Conservation (phyloP, 2,329 filamentous ascomycete species). For the Xylariaceae sp. region DNA sequence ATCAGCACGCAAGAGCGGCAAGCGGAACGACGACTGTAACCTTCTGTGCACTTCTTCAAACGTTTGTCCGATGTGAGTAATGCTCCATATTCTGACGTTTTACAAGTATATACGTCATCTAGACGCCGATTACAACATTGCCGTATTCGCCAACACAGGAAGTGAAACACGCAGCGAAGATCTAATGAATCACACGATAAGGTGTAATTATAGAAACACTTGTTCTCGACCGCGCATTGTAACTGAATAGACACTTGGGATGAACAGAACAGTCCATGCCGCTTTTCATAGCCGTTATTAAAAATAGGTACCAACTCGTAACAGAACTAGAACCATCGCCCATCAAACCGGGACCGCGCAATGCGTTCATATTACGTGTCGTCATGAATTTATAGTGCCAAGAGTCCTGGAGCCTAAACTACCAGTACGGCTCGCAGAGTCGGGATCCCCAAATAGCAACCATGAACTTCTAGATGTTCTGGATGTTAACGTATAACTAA, state of each 20-base stretch:
- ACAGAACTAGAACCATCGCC: not conserved
- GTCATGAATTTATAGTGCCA: slow-evolving; percentile 8
- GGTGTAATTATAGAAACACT: too few relatives aligned
- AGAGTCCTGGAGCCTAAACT: slow-evolving; percentile 2
- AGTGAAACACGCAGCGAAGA: too few relatives aligned
- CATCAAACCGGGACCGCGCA: not conserved
- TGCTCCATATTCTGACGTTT: not conserved
- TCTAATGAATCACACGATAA: too few relatives aligned
- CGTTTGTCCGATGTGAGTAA: too few relatives aligned
- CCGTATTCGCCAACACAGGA: too few relatives aligned
- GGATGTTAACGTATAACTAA: not conserved
- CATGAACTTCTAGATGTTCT: not conserved
- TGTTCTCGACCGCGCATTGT: too few relatives aligned
- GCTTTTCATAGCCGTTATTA: too few relatives aligned
- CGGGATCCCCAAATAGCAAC: slow-evolving; percentile 1
- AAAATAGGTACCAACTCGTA: too few relatives aligned
- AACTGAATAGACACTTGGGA: not conserved
- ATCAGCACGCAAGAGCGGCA: too few relatives aligned
- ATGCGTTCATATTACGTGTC: not conserved
- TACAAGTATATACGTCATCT: not conserved
- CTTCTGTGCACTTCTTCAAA: too few relatives aligned
- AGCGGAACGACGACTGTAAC: too few relatives aligned
- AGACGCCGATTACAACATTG: slow-evolving; percentile 1
- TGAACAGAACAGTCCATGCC: too few relatives aligned
- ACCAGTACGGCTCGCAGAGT: slow-evolving; percentile 4